Percentiles rank a stretch among this genome's conserved stretches.
Evolutionary conservation across 129 eudicot genomes (phyloP).

Genomic region (Escallonia herrerae): DNA sequence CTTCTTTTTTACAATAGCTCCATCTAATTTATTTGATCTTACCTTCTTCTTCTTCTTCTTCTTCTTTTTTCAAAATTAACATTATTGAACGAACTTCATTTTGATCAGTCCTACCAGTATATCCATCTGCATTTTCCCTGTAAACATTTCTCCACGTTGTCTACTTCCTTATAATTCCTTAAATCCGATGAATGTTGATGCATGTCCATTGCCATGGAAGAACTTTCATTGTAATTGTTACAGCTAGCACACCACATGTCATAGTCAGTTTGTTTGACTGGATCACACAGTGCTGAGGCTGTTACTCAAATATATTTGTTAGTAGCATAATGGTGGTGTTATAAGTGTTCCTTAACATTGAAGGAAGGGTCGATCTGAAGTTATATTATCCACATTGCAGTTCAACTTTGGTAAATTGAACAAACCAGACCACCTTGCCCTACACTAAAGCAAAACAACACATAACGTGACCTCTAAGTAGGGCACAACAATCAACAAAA

Average conservation of each 20-base stretch:
- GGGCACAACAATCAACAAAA: slow-evolving; percentile 24
- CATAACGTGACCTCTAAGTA: slow-evolving; percentile 39
- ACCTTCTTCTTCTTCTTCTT: neutral
- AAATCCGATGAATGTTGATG: neutral
- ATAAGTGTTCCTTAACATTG: neutral
- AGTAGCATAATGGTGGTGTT: neutral
- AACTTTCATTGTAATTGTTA: no score
- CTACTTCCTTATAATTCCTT: no score
- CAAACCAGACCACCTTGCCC: slow-evolving; percentile 36
- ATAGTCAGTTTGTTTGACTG: no score
- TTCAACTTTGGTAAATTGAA: neutral
- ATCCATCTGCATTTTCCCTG: no score
- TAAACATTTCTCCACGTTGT: no score
- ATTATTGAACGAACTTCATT: no score
- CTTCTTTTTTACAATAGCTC: slow-evolving; percentile 4
- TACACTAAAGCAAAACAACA: slow-evolving; percentile 38
- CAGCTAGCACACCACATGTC: no score
- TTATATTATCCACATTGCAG: neutral
- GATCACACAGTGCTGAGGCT: no score
- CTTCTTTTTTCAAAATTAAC: neutral
- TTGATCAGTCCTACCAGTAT: no score
- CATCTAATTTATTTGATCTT: neutral
- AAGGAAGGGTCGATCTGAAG: neutral
- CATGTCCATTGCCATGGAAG: no score
- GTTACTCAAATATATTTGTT: neutral